A percentile compares a stretch with the other conserved stretches of the same genome.
Evolutionary conservation across 352 stramenopile species (phyloP).

Genomic region (Plasmopara viticola): DNA sequence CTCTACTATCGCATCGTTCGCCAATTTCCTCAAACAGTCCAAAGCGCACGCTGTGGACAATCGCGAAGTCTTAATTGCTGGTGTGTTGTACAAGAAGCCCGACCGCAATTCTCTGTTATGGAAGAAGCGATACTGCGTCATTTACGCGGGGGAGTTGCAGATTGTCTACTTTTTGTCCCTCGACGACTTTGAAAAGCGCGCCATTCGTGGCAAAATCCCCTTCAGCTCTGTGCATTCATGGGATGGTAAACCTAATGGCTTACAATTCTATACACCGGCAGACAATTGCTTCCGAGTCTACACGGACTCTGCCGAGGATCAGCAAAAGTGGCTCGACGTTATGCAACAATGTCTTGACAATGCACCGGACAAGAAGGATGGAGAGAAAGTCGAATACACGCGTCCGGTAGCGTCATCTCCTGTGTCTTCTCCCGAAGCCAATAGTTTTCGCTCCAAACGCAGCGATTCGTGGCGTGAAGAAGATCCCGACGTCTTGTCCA

Average conservation of each 20-base stretch:
- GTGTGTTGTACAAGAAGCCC: conserved; percentile 77
- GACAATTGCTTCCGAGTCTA: conserved; percentile 85
- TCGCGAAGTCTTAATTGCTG: conserved; percentile 46
- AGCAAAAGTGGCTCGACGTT: conserved; percentile 52
- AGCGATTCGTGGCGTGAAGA: conserved; percentile 78
- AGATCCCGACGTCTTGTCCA: conserved; percentile 55
- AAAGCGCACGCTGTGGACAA: conserved; percentile 37
- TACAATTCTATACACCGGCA: conserved; percentile 82
- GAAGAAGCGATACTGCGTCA: conserved; percentile 85
- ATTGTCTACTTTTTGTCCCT: conserved; percentile 78
- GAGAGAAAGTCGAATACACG: conserved; percentile 52
- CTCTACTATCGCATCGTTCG: conserved; percentile 37
- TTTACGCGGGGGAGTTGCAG: conserved; percentile 59
- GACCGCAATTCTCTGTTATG: conserved; percentile 81
- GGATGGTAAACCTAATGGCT: conserved; percentile 81
- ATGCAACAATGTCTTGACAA: conserved; percentile 72
- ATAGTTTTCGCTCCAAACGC: conserved; percentile 38
- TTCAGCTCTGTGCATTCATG: conserved; percentile 76
- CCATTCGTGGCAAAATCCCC: conserved; percentile 77
- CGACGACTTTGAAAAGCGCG: conserved; percentile 63
- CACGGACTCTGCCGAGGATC: conserved; percentile 65
- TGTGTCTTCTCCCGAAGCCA: conserved; percentile 44
- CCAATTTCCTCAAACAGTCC: conserved; percentile 51
- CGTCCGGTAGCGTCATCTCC: conserved; percentile 65
- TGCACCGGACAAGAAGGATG: conserved; percentile 59